Percentiles rank a stretch among this genome's conserved stretches.
phyloP scores from a whole-genome alignment of 225 moss, liverwort and hornwort species.

The Polytrichum commune region DNA sequence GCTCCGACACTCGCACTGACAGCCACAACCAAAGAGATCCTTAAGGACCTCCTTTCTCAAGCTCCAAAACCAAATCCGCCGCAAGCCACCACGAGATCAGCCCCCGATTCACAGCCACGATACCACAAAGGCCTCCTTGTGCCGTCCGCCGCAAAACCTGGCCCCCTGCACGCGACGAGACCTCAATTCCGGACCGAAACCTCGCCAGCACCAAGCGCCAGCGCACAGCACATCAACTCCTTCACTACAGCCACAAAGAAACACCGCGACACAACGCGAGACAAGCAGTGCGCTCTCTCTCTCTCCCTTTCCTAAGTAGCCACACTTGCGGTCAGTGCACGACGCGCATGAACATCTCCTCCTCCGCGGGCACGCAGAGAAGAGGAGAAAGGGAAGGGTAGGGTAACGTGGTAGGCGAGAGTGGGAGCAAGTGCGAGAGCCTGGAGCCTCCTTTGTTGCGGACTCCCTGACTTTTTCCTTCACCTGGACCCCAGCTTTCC shows the following conservation, averaged over 20 bases:
- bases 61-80: not conserved
- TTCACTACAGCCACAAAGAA: not conserved
- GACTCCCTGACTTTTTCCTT: no score
- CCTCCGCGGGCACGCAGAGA: no score
- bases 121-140: no score
- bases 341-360: not conserved
- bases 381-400: no score
- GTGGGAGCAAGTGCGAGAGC: no score
- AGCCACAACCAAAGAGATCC: not conserved
- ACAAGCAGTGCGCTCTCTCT: no score
- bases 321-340: not conserved
- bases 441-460: no score
- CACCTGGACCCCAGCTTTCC: no score
- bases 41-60: not conserved
- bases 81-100: not conserved
- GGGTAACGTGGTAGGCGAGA: no score
- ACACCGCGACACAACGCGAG: not conserved
- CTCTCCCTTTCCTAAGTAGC: no score
- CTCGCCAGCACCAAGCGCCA: not conserved
- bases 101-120: not conserved
- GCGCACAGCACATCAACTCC: not conserved
- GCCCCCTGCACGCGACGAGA: no score
- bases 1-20: not conserved
- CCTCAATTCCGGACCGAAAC: not conserved
- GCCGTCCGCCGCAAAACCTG: no score